A percentile compares a stretch with the other conserved stretches of the same genome.
Conservation (phyloP, 139 green algal genomes). For the Ettlia oleoabundans region DNA sequence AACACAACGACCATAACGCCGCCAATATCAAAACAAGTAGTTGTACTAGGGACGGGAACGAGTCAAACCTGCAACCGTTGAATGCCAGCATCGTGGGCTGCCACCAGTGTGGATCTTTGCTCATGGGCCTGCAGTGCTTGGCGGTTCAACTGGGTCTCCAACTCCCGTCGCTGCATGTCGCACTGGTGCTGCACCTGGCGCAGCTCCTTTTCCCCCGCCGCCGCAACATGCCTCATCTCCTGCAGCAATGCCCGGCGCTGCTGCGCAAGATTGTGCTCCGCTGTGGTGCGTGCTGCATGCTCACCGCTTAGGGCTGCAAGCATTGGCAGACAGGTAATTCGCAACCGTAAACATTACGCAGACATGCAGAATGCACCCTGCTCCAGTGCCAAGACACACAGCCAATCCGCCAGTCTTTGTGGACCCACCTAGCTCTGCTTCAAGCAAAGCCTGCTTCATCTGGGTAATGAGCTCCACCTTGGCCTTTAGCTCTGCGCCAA, state of each 20-base stretch:
- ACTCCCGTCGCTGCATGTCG: background rate
- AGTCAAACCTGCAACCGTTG: background rate
- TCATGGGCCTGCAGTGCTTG: background rate
- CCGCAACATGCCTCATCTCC: background rate
- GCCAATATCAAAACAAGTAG: too few relatives aligned
- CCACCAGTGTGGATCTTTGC: background rate
- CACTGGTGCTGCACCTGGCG: background rate
- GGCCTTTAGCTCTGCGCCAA: background rate
- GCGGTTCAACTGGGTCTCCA: background rate
- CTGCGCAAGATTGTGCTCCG: conserved; percentile 2
- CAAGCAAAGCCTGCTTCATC: conserved; percentile 36
- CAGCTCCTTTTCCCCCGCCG: background rate
- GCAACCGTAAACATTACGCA: background rate
- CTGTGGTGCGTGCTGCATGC: background rate
- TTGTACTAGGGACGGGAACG: too few relatives aligned
- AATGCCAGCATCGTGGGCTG: background rate
- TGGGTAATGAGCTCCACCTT: conserved; percentile 28
- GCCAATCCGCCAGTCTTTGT: background rate
- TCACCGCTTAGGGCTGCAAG: conserved; percentile 11
- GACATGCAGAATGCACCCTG: too few relatives aligned
- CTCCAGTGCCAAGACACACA: background rate
- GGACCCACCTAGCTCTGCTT: conserved; percentile 37
- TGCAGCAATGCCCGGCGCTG: background rate
- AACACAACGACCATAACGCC: too few relatives aligned
- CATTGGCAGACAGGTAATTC: background rate